Percentiles rank a stretch among this genome's conserved stretches.
phyloP scores from a whole-genome alignment of 1,284 basidiomycete species.

The Apiotrichum gamsii region DNA sequence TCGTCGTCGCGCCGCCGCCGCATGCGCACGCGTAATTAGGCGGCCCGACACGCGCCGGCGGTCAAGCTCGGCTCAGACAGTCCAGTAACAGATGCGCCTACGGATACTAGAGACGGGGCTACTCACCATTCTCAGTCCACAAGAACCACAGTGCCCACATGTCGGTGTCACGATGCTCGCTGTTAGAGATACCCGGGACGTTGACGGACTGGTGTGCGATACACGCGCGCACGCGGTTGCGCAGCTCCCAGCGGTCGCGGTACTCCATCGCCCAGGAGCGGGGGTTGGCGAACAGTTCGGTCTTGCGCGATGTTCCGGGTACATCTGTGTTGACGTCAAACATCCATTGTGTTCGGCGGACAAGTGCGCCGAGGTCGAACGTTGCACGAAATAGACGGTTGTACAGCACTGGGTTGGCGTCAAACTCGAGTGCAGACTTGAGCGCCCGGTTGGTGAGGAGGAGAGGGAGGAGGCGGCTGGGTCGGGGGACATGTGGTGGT shows the following conservation, averaged over 20 bases:
- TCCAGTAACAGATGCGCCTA: too few relatives aligned
- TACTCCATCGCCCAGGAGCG: conserved; percentile 42
- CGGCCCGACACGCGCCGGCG: too few relatives aligned
- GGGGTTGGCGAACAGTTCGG: conserved; percentile 31
- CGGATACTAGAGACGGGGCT: too few relatives aligned
- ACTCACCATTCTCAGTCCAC: conserved; percentile 49
- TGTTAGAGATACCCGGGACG: conserved; percentile 24
- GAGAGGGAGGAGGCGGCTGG: conserved; percentile 31
- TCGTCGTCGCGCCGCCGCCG: too few relatives aligned
- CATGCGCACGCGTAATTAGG: too few relatives aligned
- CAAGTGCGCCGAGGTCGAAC: conserved; percentile 42
- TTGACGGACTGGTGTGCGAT: conserved; percentile 29
- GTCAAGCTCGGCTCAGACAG: too few relatives aligned
- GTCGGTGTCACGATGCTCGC: conserved; percentile 30
- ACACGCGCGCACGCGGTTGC: conserved; percentile 33
- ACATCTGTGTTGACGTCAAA: conserved; percentile 17
- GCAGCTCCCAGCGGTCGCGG: conserved; percentile 34
- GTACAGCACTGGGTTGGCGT: conserved; percentile 46
- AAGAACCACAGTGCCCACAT: conserved; percentile 49
- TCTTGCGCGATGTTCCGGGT: conserved; percentile 11
- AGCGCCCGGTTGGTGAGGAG: conserved; percentile 30
- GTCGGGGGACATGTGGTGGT: conserved; percentile 21
- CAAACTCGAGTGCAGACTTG: conserved; percentile 38
- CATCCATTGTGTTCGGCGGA: conserved; percentile 39
- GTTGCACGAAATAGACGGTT: conserved; percentile 43